Base-by-base conservation (phyloP, 129 eudicot species). In the Arctium minus region DNA sequence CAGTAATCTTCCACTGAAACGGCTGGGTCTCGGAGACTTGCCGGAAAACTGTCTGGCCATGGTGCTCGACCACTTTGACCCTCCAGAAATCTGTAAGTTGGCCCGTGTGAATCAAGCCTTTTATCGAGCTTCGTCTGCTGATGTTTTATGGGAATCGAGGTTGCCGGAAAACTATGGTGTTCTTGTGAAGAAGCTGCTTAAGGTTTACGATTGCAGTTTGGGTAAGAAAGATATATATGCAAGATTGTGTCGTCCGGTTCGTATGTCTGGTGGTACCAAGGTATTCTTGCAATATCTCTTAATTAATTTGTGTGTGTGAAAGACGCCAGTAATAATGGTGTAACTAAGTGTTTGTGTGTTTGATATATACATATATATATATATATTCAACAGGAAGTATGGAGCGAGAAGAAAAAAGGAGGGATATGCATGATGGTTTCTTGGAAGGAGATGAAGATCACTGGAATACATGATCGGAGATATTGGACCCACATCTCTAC, bases 381-480 rank as follows among this genome's bases (percentile, higher is more conserved):
- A 38, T 38, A 40, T 44, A 48, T 48, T 48, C 0, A 31, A 62
- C 85, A 88, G 94, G 92, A 85, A 73, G 79, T 91, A 17, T 91
- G 94, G 94, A 6, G 87, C 79, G 94, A 88, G 29, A 87, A 91
- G 76, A 82, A 8, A 3, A 80, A 79, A 29, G 91, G 92, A 79
- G 81, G 87, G 78, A 22, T 91, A 18, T 91, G 92, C 74, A 85
- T 85, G 80, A 71, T 83, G 2, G 82, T 87, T 33, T 91, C 94
- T 0, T 88, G 90, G 90, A 91, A 88, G 76, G 92, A 88, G 50
- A 4, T 91, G 88, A 87, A 82, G 53, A 88, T 91, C 7, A 91
- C 92, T 0, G 94, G 94, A 5, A 88, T 91, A n/a, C 81, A 89
- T 68, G 94, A 91, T 83, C 87, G 92, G 50, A 86, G 94, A 76